Conservation (phyloP, 2,329 filamentous ascomycete genomes). For the Pseudogymnoascus sp. region DNA sequence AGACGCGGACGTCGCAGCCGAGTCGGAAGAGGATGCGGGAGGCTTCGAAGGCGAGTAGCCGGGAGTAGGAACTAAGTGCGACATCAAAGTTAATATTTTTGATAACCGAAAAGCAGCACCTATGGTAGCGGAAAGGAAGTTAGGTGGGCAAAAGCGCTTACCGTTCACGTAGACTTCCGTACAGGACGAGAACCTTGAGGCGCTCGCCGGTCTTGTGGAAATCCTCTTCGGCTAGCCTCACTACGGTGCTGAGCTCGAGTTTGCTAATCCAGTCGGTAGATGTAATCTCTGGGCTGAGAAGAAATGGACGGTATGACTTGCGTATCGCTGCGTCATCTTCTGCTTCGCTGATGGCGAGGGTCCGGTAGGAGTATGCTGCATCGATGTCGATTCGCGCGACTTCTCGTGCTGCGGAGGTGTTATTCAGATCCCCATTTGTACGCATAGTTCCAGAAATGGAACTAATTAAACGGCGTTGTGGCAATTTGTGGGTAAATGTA, state of each 20-base stretch:
- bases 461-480: not conserved
- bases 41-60: conserved; percentile 52
- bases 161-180: conserved; percentile 49
- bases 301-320: conserved; percentile 49
- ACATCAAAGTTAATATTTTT: not conserved
- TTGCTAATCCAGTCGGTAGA: conserved; percentile 47
- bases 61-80: conserved; percentile 48
- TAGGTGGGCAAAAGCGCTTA: conserved; percentile 13
- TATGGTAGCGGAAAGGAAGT: not conserved
- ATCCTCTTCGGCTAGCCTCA: conserved; percentile 44
- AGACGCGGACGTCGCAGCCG: conserved; percentile 60
- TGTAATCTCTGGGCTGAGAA: conserved; percentile 35
- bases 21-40: conserved; percentile 54
- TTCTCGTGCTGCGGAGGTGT: conserved; percentile 25
- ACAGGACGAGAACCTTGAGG: conserved; percentile 52
- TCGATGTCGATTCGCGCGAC: conserved; percentile 17
- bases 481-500: not conserved
- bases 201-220: conserved; percentile 30
- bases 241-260: conserved; percentile 47
- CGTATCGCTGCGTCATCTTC: conserved; percentile 43
- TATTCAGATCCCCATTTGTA: conserved; percentile 30
- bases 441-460: not conserved
- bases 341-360: conserved; percentile 37
- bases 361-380: conserved; percentile 21
- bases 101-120: not conserved